Base-by-base conservation (phyloP, 805 yeast species). In the Saccharomycopsis fermentans region DNA sequence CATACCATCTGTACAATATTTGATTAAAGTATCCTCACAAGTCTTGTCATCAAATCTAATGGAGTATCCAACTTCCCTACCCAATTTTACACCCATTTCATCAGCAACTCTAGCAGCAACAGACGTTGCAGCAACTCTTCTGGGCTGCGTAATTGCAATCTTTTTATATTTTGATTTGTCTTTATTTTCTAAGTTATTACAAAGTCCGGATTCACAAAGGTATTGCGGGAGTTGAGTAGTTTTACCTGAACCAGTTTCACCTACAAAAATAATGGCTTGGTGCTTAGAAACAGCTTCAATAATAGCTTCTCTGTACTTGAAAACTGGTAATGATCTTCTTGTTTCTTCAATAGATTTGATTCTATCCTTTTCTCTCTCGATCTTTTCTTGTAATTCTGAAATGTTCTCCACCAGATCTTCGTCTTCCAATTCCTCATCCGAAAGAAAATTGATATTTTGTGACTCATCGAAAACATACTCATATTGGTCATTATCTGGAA, bases 1-100 rank as follows among this genome's bases (percentile, higher is more conserved):
- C 90, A 90, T 88, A 78, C 99, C 99, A 70, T 94, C 99, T 0
- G 99, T 94, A 81, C 91, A 80, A 70, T 94, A 94, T 73, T 92
- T 92, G 56, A 94, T 77, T 14, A 77, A 71, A 0, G 99, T 94
- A 17, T 76, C 73, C 0, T 77, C 77, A 39, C 81, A 76, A 0
- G 90, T 80, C 58, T 76, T 78, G 62, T 91, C 95, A 59, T 94
- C 99, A 70, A 94, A 92, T 62, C 98, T 77, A 57, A 92, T 81
- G 4, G 86, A 78, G 67, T 92, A 92, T 8, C 99, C 99, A 6
- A 94, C 98, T 64, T 85, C 84, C 16, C 81, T 75, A 0, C 99
- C 98, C n/a, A 92, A 65, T n/a, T 74, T 70, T 1, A 83, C 83
- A 6, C 85, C 85, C 77, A 89, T 83, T 70, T 92, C 99, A 52